phyloP scores from a whole-genome alignment of 768 basidiomycete genomes.

The Mycena haematopus region DNA sequence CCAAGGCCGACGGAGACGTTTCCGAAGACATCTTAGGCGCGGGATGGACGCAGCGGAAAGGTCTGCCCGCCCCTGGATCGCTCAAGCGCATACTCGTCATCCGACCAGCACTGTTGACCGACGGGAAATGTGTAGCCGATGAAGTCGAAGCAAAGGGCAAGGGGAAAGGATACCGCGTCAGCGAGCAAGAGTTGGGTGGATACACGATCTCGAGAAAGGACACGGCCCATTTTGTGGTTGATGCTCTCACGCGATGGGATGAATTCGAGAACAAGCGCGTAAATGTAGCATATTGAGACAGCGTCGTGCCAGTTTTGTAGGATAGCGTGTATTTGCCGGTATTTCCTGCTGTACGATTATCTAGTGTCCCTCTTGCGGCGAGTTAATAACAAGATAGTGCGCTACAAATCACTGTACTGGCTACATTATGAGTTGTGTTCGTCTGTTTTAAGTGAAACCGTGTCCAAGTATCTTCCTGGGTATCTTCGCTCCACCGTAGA shows the following conservation, averaged over 20 bases:
- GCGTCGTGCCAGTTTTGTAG: neutral
- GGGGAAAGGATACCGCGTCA: conserved; percentile 43
- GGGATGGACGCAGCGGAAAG: conserved; percentile 40
- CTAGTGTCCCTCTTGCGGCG: no score
- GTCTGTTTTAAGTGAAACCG: no score
- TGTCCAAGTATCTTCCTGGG: no score
- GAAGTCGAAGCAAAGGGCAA: conserved; percentile 33
- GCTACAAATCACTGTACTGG: no score
- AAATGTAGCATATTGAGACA: neutral
- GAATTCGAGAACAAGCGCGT: neutral
- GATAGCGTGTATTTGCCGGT: neutral
- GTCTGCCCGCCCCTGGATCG: conserved; percentile 40
- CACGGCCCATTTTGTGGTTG: conserved; percentile 58
- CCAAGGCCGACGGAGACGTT: conserved; percentile 43
- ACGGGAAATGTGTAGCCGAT: conserved; percentile 47
- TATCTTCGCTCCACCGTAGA: no score
- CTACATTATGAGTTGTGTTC: no score
- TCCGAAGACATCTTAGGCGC: conserved; percentile 46
- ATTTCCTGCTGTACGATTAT: no score
- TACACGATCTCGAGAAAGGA: conserved; percentile 64
- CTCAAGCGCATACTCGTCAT: conserved; percentile 48
- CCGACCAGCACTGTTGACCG: conserved; percentile 63
- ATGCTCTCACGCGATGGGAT: conserved; percentile 34
- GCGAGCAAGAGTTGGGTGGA: conserved; percentile 38
- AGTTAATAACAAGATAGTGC: no score